Evolutionary conservation across 1,284 basidiomycete species (phyloP), one percentile per base, ranked within the genome.

Genomic region (Puccinia brachypodii): DNA sequence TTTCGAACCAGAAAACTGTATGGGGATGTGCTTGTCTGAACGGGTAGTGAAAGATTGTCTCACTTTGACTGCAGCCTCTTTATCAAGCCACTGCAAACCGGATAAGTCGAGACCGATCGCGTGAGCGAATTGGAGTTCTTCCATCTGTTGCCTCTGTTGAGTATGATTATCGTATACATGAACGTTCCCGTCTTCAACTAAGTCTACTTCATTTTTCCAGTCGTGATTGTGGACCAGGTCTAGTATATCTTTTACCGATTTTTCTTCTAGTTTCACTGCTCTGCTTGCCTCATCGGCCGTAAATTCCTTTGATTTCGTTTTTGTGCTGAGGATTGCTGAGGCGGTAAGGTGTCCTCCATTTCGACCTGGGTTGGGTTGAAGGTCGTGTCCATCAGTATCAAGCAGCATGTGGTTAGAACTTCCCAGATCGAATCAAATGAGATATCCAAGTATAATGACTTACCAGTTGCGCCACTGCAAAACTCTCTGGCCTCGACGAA

Each of bases 401-500:
- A 22, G 28, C 11, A 1, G 19, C 36, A 25, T 14, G 4, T 14
- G 28, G 16, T 36, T n/a, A 36, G 16, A 16, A 42, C 19, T 62
- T 80, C 19, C 62, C 62, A 19, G 22, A 36, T 40, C 19, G 62
- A 36, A 64, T 64, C 22, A 22, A 3, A 36, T 28, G 3, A 62
- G 28, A 40, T 16, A 36, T 28, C 19, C 7, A 64, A 13, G 13
- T 33, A 11, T 3, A 36, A 7, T 14, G 31, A 84, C 86, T 74
- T 82, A 91, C 92, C 92, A 71, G 92, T 94, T 33, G 92, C 93
- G n/a, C 92, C 93, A 47, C 91, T 91, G 85, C 92, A 93, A 85
- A 94, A 93, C 82, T 92, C 91, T 84, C 92, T 88, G 2, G 92
- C 93, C 84, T 94, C 92, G 16, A 94, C 85, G 16, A 94, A 88